Conservation (phyloP, 2,329 filamentous ascomycete genomes). For the Teratosphaeriaceae sp. region DNA sequence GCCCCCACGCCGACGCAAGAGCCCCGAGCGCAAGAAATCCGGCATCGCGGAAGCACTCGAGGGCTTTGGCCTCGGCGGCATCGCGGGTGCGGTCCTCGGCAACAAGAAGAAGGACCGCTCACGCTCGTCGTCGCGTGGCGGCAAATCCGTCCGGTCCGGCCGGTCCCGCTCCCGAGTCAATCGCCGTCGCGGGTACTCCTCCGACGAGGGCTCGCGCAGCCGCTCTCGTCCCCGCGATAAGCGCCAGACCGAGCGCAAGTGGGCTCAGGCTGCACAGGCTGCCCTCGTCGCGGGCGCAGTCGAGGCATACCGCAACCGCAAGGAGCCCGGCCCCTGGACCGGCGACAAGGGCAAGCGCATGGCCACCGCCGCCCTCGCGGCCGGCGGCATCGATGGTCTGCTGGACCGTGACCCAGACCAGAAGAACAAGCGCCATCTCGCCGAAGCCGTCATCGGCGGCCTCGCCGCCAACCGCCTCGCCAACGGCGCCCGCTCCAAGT, state of each 20-base stretch:
- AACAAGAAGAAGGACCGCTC: slow-evolving; percentile 57
- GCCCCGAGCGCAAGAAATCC: slow-evolving; percentile 45
- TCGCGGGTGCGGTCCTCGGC: slow-evolving; percentile 44
- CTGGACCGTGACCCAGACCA: slow-evolving; percentile 62
- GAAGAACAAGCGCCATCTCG: slow-evolving; percentile 70
- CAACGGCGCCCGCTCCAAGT: slow-evolving; percentile 68
- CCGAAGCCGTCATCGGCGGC: slow-evolving; percentile 84
- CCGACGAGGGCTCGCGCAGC: slow-evolving; percentile 38
- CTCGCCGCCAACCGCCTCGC: slow-evolving; percentile 78
- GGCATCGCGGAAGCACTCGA: slow-evolving; percentile 57
- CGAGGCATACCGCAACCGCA: slow-evolving; percentile 85
- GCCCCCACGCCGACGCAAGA: slow-evolving; percentile 25
- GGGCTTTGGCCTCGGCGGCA: slow-evolving; percentile 51
- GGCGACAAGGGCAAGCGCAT: slow-evolving; percentile 89
- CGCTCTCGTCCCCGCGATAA: slow-evolving; percentile 43
- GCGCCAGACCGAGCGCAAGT: slow-evolving; percentile 57
- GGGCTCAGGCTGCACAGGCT: slow-evolving; percentile 77
- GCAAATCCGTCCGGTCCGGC: slow-evolving; percentile 29
- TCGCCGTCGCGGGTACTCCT: slow-evolving; percentile 42
- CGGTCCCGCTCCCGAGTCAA: slow-evolving; percentile 44
- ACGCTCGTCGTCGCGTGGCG: slow-evolving; percentile 54
- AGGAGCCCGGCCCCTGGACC: slow-evolving; percentile 81
- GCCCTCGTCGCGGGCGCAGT: slow-evolving; percentile 84
- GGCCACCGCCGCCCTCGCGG: slow-evolving; percentile 76
- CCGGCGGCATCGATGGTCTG: slow-evolving; percentile 77